Evolutionary conservation across 2,329 filamentous ascomycete genomes (phyloP).

Genomic region (Ascomycota sp.): DNA sequence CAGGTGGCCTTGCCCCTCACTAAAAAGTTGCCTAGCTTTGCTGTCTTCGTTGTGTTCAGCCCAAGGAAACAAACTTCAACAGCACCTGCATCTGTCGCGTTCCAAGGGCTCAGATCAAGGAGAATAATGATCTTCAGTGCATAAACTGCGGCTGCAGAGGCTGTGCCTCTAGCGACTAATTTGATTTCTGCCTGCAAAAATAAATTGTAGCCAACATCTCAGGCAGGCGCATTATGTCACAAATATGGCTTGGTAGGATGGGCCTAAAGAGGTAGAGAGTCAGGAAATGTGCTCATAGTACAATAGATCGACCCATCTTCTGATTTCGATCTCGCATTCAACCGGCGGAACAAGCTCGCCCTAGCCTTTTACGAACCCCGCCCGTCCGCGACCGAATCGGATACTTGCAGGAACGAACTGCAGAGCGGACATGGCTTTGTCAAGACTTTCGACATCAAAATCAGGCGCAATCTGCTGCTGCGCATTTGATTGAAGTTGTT

Average conservation of each 20-base stretch:
- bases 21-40: constrained; percentile 40
- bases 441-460: constrained; percentile 38
- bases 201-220: too few relatives aligned
- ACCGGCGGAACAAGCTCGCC: too few relatives aligned
- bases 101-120: constrained; percentile 70
- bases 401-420: constrained; percentile 48
- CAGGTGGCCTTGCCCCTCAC: constrained; percentile 2
- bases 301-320: too few relatives aligned
- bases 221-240: too few relatives aligned
- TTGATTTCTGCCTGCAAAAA: too few relatives aligned
- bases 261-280: too few relatives aligned
- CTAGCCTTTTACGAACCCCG: constrained; percentile 28
- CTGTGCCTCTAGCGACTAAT: constrained; percentile 63
- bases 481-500: constrained; percentile 3
- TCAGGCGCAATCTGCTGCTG: constrained; percentile 13
- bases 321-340: too few relatives aligned
- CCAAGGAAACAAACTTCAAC: constrained; percentile 99
- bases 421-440: constrained; percentile 46
- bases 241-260: too few relatives aligned
- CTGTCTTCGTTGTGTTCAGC: constrained; percentile 88
- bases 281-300: too few relatives aligned
- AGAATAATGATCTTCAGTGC: constrained; percentile 75
- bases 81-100: constrained; percentile 93
- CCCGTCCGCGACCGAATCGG: constrained; percentile 36
- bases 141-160: constrained; percentile 87